Conservation (phyloP, 1,284 basidiomycete species). For the Sphaerobolus stellatus region DNA sequence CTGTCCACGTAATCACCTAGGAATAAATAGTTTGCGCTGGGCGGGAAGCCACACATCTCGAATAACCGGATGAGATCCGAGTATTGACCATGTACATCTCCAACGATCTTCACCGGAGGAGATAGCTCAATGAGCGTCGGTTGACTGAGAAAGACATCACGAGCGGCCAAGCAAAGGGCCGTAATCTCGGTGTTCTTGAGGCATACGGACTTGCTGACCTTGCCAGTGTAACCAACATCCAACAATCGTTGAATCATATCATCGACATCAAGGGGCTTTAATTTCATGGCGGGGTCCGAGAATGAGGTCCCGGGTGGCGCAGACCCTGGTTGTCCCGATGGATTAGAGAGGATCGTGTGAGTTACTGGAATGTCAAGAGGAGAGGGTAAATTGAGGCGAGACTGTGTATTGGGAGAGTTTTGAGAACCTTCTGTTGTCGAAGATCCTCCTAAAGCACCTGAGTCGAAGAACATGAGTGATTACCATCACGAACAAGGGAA, state of each 20-base stretch:
- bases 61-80: slow-evolving; percentile 97
- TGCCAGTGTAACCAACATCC: slow-evolving; percentile 97
- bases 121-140: slow-evolving; percentile 97
- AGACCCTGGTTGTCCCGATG: slow-evolving; percentile 39
- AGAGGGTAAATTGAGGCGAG: slow-evolving; percentile 30
- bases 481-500: slow-evolving; percentile 34
- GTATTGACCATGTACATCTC: slow-evolving; percentile 99
- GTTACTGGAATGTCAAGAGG: slow-evolving; percentile 76
- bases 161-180: slow-evolving; percentile 93
- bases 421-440: slow-evolving; percentile 28
- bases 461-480: slow-evolving; percentile 22
- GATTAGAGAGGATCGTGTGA: slow-evolving; percentile 71
- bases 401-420: slow-evolving; percentile 31
- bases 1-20: slow-evolving; percentile 98
- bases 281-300: slow-evolving; percentile 51
- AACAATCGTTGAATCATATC: slow-evolving; percentile 97
- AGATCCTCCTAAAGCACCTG: not conserved
- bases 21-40: slow-evolving; percentile 97
- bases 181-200: slow-evolving; percentile 97
- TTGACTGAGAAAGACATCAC: slow-evolving; percentile 95
- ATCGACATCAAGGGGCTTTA: slow-evolving; percentile 86
- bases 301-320: slow-evolving; percentile 42
- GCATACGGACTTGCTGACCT: slow-evolving; percentile 95
- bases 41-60: slow-evolving; percentile 99
- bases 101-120: slow-evolving; percentile 99